Percentiles rank a stretch among this genome's conserved stretches.
Conservation (phyloP, 495 filamentous ascomycete species). For the Hyaloscypha bicolor region DNA sequence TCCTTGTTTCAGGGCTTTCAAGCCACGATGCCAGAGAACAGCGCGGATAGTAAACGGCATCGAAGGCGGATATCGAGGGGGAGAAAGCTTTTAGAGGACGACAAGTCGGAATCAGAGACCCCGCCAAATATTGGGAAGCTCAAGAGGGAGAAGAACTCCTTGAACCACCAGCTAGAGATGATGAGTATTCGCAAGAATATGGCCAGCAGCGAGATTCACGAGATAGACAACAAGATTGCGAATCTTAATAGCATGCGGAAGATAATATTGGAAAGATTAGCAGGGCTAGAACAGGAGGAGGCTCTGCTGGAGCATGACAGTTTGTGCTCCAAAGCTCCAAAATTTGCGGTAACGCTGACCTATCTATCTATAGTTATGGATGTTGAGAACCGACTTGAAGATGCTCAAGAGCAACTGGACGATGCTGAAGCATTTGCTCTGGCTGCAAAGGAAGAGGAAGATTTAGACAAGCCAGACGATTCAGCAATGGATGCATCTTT, state of each 20-base stretch:
- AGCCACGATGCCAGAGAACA: slow-evolving; percentile 80
- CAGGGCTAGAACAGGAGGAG: slow-evolving; percentile 90
- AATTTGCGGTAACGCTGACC: slow-evolving; percentile 12
- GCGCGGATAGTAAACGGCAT: slow-evolving; percentile 67
- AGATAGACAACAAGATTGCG: slow-evolving; percentile 95
- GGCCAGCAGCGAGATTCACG: slow-evolving; percentile 92
- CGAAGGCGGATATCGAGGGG: slow-evolving; percentile 69
- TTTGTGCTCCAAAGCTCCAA: slow-evolving; percentile 41
- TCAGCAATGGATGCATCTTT: slow-evolving; percentile 68
- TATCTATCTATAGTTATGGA: slow-evolving; percentile 62
- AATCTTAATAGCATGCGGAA: slow-evolving; percentile 93
- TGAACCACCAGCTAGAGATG: slow-evolving; percentile 87
- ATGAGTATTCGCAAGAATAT: slow-evolving; percentile 94
- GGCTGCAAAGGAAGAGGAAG: slow-evolving; percentile 56
- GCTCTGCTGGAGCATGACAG: slow-evolving; percentile 85
- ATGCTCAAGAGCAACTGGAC: slow-evolving; percentile 74
- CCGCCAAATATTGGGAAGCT: slow-evolving; percentile 62
- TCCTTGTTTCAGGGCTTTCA: slow-evolving; percentile 97
- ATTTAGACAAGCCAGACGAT: slow-evolving; percentile 54
- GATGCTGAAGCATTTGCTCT: slow-evolving; percentile 61
- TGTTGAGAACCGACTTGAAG: slow-evolving; percentile 83
- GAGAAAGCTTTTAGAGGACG: slow-evolving; percentile 71
- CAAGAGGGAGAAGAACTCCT: slow-evolving; percentile 72
- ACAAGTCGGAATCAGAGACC: slow-evolving; percentile 41
- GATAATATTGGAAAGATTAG: slow-evolving; percentile 88